Evolutionary conservation across 768 basidiomycete genomes (phyloP).

Genomic region (Podaxis sp.): DNA sequence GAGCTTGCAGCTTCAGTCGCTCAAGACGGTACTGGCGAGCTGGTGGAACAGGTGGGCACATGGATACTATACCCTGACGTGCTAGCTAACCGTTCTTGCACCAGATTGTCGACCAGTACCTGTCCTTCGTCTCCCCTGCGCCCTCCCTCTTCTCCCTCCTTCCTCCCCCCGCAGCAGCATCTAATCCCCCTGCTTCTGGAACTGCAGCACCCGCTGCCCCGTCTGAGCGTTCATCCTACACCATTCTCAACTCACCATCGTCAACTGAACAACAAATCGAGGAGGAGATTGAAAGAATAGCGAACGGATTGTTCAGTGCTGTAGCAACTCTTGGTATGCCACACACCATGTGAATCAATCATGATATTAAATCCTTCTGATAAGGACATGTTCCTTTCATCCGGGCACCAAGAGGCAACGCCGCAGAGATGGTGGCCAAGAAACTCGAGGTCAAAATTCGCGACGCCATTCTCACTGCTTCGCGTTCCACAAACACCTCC

Average conservation of each 20-base stretch:
- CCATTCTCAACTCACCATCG: conserved; percentile 85
- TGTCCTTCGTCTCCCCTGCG: conserved; percentile 94
- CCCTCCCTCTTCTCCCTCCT: conserved; percentile 90
- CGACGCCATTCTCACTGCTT: conserved; percentile 74
- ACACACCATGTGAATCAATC: not conserved
- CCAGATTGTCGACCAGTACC: conserved; percentile 92
- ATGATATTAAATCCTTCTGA: conserved; percentile 6
- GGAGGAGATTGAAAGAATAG: conserved; percentile 88
- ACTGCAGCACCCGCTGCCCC: conserved; percentile 32
- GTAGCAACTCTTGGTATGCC: conserved; percentile 79
- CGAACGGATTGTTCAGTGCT: conserved; percentile 88
- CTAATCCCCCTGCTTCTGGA: conserved; percentile 31
- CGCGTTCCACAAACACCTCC: conserved; percentile 52
- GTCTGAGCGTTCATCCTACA: conserved; percentile 54
- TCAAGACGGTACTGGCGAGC: conserved; percentile 76
- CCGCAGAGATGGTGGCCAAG: conserved; percentile 99
- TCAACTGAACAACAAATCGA: conserved; percentile 92
- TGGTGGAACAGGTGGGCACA: conserved; percentile 66
- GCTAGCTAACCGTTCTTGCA: conserved; percentile 8
- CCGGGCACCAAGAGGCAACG: conserved; percentile 91
- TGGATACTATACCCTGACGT: conserved; percentile 9
- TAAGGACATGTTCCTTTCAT: conserved; percentile 92
- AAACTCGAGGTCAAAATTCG: conserved; percentile 91
- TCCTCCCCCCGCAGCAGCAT: conserved; percentile 41
- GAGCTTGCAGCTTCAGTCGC: conserved; percentile 91